Conservation (phyloP, 2,329 filamentous ascomycete genomes). For the Fonsecaea multimorphosa region DNA sequence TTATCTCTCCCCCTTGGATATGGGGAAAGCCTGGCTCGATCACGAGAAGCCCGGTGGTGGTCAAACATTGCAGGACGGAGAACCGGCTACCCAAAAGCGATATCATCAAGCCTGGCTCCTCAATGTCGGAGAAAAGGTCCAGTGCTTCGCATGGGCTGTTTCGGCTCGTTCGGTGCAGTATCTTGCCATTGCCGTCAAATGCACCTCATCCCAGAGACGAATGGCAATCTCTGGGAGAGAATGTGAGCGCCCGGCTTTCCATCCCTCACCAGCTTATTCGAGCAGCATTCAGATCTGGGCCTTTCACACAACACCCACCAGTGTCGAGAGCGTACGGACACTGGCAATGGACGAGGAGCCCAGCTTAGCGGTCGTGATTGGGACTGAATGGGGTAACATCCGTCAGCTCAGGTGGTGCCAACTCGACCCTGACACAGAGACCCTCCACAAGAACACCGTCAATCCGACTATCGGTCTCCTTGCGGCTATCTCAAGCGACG, state of each 20-base stretch:
- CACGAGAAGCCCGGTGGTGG: neutral
- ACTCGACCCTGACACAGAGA: conserved; percentile 40
- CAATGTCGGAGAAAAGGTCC: conserved; percentile 61
- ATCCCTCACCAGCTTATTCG: conserved; percentile 55
- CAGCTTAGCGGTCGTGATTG: conserved; percentile 58
- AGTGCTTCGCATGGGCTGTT: conserved; percentile 57
- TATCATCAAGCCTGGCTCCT: conserved; percentile 60
- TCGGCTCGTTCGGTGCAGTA: conserved; percentile 59
- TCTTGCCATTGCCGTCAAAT: conserved; percentile 58
- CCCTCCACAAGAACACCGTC: conserved; percentile 41
- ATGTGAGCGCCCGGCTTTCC: conserved; percentile 54
- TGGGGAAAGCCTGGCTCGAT: conserved; percentile 54
- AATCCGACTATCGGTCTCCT: conserved; percentile 57
- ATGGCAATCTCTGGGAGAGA: conserved; percentile 38
- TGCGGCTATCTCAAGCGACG: conserved; percentile 65
- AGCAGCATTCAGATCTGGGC: conserved; percentile 66
- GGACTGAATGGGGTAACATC: conserved; percentile 63
- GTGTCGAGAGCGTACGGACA: conserved; percentile 42
- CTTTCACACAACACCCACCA: conserved; percentile 49
- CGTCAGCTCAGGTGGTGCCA: conserved; percentile 65
- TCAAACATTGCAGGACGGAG: neutral
- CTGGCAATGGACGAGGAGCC: conserved; percentile 55
- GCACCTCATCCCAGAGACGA: conserved; percentile 47
- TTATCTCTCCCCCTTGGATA: conserved; percentile 51
- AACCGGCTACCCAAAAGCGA: neutral